Conservation (phyloP, 1,139 yeast species). For the Nakaseomyces uthaithaninus region DNA sequence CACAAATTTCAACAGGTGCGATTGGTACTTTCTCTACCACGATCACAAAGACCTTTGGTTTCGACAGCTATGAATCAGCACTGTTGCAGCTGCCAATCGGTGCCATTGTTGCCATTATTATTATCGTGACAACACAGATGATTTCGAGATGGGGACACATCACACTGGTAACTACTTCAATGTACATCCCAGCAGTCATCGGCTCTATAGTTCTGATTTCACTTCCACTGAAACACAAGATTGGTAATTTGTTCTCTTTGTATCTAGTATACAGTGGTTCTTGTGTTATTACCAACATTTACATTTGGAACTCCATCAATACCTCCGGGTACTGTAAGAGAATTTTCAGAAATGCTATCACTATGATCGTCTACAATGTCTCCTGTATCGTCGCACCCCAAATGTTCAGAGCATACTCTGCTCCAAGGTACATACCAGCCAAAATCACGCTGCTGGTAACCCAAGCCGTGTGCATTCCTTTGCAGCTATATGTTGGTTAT, state of each 20-base stretch:
- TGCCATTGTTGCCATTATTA: constrained; percentile 35
- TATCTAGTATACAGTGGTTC: constrained; percentile 36
- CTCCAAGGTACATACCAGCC: constrained; percentile 47
- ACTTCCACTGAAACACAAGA: constrained; percentile 32
- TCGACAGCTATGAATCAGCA: constrained; percentile 34
- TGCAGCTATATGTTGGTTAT: constrained; percentile 34
- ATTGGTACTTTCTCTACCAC: constrained; percentile 42
- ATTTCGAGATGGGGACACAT: constrained; percentile 28
- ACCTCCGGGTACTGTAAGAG: constrained; percentile 68
- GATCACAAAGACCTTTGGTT: constrained; percentile 43
- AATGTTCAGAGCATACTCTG: constrained; percentile 45
- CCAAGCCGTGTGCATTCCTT: constrained; percentile 34
- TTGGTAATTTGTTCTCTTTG: constrained; percentile 33
- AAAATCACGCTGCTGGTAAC: constrained; percentile 42
- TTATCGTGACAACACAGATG: constrained; percentile 30
- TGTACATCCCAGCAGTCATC: constrained; percentile 33
- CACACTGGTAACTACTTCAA: constrained; percentile 27
- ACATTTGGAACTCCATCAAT: constrained; percentile 38
- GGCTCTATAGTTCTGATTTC: constrained; percentile 42
- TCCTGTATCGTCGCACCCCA: constrained; percentile 72
- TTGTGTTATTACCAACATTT: constrained; percentile 36
- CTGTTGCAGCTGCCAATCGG: constrained; percentile 42
- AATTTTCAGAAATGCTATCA: constrained; percentile 49
- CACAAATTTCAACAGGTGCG: constrained; percentile 39
- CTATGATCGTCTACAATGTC: constrained; percentile 54